Evolutionary conservation across 2,329 filamentous ascomycete genomes (phyloP), one percentile per base, ranked within the genome.

Genomic region (Trichoderma aggressivum): DNA sequence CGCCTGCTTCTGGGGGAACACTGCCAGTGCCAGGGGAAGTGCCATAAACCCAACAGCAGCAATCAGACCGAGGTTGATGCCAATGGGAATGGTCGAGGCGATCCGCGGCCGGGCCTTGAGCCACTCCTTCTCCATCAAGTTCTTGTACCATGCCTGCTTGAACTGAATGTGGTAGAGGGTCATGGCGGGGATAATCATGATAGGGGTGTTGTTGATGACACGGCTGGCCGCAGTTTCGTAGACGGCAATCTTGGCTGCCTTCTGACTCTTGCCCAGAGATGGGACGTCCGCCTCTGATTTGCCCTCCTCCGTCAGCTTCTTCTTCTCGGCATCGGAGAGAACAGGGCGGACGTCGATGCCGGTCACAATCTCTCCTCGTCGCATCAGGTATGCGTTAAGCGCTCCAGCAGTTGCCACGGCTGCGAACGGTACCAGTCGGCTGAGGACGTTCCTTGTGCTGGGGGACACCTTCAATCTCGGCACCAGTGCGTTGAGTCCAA

Each of bases 351-450:
- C 90, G 81, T 98, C 93, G 78, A 99, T 99, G 66, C 96, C 96
- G 73, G 89, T 89, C 78, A 92, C 88, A 77, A 99, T 98, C 84
- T 99, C 96, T 81, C 98, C 95, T 74, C 94, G 91, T 72, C 96
- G 93, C 96, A 99, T 99, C 70, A 99, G 88, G 82, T 98, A 97
- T 30, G 98, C 96, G 82, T 99, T 99, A 73, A 99, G 86, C 1
- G 91, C 94, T 77, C 94, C 94, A 5, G 96, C 96, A 72, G 90
- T 92, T 34, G 95, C 95, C 12, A 99, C 96, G 14, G 96, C 96
- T 0, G 95, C 96, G 79, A 99, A 99, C 30, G 96, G 96, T 7
- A 98, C 94, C 10, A 99, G 88, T n/a, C 96, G 91, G 69, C 89
- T 87, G 3, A 98, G 89, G 24, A 97, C 89, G 50, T 91, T 87